Evolutionary conservation across 345 rosid species (phyloP).

Genomic region (Brassica carinata): DNA sequence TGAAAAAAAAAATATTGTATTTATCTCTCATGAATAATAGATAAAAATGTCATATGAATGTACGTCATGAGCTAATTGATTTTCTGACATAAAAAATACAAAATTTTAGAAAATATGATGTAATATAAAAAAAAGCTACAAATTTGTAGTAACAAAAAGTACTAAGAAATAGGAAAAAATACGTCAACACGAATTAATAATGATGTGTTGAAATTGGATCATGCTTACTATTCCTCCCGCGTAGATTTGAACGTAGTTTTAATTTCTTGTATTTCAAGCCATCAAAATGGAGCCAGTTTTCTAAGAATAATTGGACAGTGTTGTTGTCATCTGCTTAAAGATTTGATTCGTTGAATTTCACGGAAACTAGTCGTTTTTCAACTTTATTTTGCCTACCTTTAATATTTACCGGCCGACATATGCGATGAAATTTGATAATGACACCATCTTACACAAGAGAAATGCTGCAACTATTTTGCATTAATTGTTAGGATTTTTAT

Average conservation of each 20-base stretch:
- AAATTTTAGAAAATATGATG: too few relatives aligned
- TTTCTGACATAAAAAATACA: too few relatives aligned
- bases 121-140: too few relatives aligned
- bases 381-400: not conserved
- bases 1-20: too few relatives aligned
- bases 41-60: too few relatives aligned
- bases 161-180: too few relatives aligned
- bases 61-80: too few relatives aligned
- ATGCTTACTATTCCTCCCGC: not conserved
- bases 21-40: too few relatives aligned
- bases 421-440: not conserved
- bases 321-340: not conserved
- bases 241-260: not conserved
- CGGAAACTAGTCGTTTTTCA: not conserved
- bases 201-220: not conserved
- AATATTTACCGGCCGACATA: not conserved
- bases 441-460: not conserved
- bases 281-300: not conserved
- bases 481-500: too few relatives aligned
- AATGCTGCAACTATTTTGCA: not conserved
- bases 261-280: not conserved
- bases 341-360: not conserved
- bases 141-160: too few relatives aligned
- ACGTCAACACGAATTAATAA: not conserved
- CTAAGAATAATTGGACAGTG: not conserved